phyloP scores from a whole-genome alignment of 1,139 yeast genomes.

The Yamadazyma sp. region DNA sequence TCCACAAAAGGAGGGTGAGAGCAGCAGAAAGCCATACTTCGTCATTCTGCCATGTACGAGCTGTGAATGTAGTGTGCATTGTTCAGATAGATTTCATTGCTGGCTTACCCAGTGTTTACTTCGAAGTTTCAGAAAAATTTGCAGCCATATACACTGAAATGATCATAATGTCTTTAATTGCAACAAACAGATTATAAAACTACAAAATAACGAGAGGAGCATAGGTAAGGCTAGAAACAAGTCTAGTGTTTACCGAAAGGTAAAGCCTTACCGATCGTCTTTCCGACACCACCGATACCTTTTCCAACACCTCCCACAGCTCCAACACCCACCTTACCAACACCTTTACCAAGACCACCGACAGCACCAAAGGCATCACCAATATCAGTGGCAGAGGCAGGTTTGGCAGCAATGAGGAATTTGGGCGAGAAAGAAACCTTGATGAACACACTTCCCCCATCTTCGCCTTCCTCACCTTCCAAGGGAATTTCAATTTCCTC shows the following conservation, averaged over 20 bases:
- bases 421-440: constrained; percentile 67
- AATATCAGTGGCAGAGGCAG: constrained; percentile 35
- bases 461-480: constrained; percentile 52
- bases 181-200: not conserved
- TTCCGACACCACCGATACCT: constrained; percentile 48
- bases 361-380: constrained; percentile 40
- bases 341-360: constrained; percentile 44
- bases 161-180: not conserved
- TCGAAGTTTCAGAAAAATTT: too few species aligned
- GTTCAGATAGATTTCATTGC: too few species aligned
- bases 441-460: constrained; percentile 64
- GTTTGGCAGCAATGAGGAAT: constrained; percentile 53
- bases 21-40: too few species aligned
- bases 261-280: constrained; percentile 37
- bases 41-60: too few species aligned
- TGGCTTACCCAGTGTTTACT: too few species aligned
- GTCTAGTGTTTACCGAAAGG: constrained; percentile 19
- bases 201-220: not conserved
- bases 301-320: constrained; percentile 38
- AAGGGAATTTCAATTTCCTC: constrained; percentile 56
- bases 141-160: too few species aligned
- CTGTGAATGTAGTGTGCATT: not conserved
- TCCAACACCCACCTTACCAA: constrained; percentile 36
- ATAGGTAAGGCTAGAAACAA: too few species aligned
- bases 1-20: too few species aligned